Conservation (phyloP, 139 green algal genomes). For the Yamagishiella unicocca region DNA sequence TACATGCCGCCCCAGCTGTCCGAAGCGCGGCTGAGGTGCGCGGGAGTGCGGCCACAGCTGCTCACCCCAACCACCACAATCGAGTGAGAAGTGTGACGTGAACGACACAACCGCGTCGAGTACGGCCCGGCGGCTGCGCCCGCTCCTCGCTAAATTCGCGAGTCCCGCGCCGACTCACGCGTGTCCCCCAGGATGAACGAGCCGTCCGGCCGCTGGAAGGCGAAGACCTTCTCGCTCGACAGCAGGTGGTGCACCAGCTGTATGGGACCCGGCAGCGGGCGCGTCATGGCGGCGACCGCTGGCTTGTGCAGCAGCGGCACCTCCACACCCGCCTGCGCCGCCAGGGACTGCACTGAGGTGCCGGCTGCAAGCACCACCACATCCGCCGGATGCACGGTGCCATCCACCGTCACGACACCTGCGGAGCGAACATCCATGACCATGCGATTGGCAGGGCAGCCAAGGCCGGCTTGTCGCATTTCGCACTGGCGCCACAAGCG, state of each 20-base stretch:
- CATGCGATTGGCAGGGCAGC: background rate
- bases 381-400: background rate
- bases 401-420: constrained; percentile 31
- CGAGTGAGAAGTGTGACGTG: no score
- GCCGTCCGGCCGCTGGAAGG: constrained; percentile 23
- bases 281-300: background rate
- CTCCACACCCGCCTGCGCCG: background rate
- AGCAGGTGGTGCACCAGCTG: background rate
- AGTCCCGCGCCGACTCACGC: constrained; percentile 17
- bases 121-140: no score
- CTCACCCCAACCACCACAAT: no score
- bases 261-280: background rate
- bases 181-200: constrained; percentile 28
- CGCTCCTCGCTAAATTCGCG: no score
- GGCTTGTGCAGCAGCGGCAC: constrained; percentile 39
- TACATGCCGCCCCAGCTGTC: no score
- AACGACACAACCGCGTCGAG: no score
- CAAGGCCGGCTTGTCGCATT: no score
- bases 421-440: background rate
- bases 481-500: no score
- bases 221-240: background rate
- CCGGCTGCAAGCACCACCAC: constrained; percentile 44
- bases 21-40: no score
- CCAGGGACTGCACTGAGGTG: background rate
- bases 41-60: background rate